These are phyloP conservation scores for Suillus decipiens DNA, from an alignment of 768 basidiomycete genomes.

Conservation along the genomic window DNA sequence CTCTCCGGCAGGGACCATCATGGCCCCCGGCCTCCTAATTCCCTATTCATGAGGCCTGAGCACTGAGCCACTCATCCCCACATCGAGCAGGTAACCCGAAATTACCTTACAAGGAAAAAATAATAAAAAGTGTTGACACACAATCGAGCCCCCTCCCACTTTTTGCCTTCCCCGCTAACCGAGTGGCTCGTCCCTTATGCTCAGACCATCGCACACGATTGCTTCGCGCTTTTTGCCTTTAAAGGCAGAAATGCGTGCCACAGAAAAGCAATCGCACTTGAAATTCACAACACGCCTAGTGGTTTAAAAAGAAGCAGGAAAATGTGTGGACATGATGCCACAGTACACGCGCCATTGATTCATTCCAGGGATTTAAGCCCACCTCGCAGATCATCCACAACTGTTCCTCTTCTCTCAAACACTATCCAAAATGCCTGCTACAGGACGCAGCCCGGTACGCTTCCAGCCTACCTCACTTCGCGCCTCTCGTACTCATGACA, in stretches of 20 bases:
- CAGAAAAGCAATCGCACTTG: constrained; percentile 29
- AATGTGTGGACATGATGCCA: constrained; percentile 6
- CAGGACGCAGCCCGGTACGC: constrained; percentile 12
- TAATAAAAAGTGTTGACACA: constrained; percentile 17
- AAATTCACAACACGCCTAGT: constrained; percentile 17
- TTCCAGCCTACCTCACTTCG: neutral
- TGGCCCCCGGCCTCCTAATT: neutral
- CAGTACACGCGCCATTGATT: constrained; percentile 6
- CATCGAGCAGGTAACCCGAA: neutral
- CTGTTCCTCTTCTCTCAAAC: neutral
- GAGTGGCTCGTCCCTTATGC: constrained; percentile 26
- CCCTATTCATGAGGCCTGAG: neutral
- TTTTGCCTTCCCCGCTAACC: constrained; percentile 17
- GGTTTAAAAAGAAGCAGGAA: constrained; percentile 24
- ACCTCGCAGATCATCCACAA: neutral
- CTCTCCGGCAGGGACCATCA: neutral
- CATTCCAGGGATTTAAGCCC: constrained; percentile 2
- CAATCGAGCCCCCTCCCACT: constrained; percentile 25
- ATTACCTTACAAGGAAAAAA: constrained; percentile 13
- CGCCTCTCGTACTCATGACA: neutral
- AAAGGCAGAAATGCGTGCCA: constrained; percentile 19
- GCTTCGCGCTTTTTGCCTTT: constrained; percentile 22
- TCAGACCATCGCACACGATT: constrained; percentile 23
- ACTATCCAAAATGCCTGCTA: constrained; percentile 13
- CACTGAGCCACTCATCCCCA: constrained; percentile 4